Conservation (phyloP, 345 rosid species). For the Conringia planisiliqua region DNA sequence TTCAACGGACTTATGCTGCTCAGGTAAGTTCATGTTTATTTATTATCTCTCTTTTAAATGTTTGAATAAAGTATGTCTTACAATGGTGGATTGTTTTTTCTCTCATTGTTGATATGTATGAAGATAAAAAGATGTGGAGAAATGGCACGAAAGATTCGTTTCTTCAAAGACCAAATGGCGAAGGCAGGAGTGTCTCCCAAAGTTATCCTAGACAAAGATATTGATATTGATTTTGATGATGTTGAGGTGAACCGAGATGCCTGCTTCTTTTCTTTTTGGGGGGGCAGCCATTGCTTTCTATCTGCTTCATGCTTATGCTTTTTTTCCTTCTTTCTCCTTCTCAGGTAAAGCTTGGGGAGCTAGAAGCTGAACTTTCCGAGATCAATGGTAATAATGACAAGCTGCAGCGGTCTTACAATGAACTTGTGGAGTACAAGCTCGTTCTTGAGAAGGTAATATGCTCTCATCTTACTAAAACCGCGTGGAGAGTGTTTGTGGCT, state of each 20-base stretch:
- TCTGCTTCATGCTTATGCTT: constrained; percentile 7
- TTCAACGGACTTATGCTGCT: constrained; percentile 92
- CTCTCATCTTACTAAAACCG: not conserved
- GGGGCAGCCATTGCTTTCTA: not conserved
- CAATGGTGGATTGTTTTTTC: not conserved
- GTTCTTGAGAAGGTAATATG: constrained; percentile 75
- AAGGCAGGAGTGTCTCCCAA: constrained; percentile 70
- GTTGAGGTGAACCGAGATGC: constrained; percentile 54
- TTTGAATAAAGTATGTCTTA: not conserved
- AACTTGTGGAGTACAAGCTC: constrained; percentile 86
- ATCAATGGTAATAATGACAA: constrained; percentile 88
- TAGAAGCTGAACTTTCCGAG: constrained; percentile 83
- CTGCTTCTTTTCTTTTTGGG: not conserved
- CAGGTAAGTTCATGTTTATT: constrained; percentile 47
- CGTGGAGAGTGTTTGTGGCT: not conserved
- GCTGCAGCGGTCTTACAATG: constrained; percentile 76
- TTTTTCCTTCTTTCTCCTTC: constrained; percentile 21
- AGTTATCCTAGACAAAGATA: constrained; percentile 42
- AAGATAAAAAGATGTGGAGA: constrained; percentile 94
- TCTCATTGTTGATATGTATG: constrained; percentile 12
- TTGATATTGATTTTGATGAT: constrained; percentile 78
- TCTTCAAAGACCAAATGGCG: constrained; percentile 79
- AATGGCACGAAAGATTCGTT: constrained; percentile 89
- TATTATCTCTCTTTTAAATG: not conserved
- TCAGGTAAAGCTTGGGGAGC: constrained; percentile 79